phyloP scores from a whole-genome alignment of 73 alveolate genomes.

The Stentor coeruleus region DNA sequence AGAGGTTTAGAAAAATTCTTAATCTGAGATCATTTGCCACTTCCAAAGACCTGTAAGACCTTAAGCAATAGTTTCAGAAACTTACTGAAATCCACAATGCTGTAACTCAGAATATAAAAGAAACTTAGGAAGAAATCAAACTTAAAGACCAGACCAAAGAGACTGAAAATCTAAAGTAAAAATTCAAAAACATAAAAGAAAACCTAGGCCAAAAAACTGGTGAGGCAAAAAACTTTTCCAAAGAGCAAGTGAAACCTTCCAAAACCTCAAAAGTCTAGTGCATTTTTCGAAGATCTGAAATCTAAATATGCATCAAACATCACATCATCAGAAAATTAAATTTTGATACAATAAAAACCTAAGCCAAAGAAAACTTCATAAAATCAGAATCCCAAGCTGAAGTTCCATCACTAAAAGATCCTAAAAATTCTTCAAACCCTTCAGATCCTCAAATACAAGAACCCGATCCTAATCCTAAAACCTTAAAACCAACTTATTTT shows the following conservation, averaged over 20 bases:
- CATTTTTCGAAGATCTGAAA: conserved; percentile 5
- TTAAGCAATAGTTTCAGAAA: neutral
- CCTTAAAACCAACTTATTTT: neutral
- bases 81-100: neutral
- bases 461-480: neutral
- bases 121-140: conserved; percentile 22
- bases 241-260: neutral
- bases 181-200: neutral
- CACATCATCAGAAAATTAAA: neutral
- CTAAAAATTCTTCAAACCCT: neutral
- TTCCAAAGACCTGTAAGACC: conserved; percentile 29
- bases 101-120: neutral
- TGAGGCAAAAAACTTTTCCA: neutral
- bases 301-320: neutral
- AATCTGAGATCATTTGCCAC: neutral
- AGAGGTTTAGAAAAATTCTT: neutral
- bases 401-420: neutral
- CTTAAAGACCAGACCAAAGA: conserved; percentile 4
- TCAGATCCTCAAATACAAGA: neutral
- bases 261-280: neutral
- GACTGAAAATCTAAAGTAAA: conserved; percentile 21
- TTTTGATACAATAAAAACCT: no score
- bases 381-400: conserved; percentile 2
- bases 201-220: conserved; percentile 23
- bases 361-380: neutral